Base-by-base conservation (phyloP, 2,329 filamentous ascomycete genomes). In the Trichoderma cornu-damae region DNA sequence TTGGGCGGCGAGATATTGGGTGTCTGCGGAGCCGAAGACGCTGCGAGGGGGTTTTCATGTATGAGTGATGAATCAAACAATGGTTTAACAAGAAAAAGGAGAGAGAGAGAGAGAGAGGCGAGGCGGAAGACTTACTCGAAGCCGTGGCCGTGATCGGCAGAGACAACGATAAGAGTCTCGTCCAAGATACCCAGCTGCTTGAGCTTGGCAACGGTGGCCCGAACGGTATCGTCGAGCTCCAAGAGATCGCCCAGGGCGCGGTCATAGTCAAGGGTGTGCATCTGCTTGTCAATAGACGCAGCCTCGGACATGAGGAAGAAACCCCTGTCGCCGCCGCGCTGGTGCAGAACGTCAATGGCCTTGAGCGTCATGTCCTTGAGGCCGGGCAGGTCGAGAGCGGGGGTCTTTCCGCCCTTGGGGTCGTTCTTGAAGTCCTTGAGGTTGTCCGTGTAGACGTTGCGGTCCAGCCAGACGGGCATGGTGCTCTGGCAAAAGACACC, bases 361-460 rank as follows among this genome's bases (percentile, higher is more conserved):
- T 95, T 95, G 64, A 92, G 77, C 0, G 90, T 92, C 90, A 95
- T 95, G 43, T 94, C 88, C 74, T 90, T 93, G 50, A 94, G 83
- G 4, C 90, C 90, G 0, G 90, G 90, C 26, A 93, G 83, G 67
- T 94, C 89, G 6, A 80, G 77, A 4, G 89, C 89, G 38, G 87
- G 76, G 14, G 74, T 76, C 40, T 80, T 77, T 61, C 79, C 79
- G 50, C 89, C 89, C 9, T 81, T 77, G 1, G 90, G 89, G 64
- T 87, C 80, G 70, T 92, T 89, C 58, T 80, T 80, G 61, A 86
- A 79, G 44, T 72, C 77, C 63, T 79, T 75, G 22, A 93, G 75
- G 73, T 93, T 91, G 22, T 85, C 75, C 8, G 76, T 82, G 77
- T 89, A 94, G 62, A 95, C 78, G 65, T 94, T 92, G 63, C 90